Evolutionary conservation across 2,329 filamentous ascomycete genomes (phyloP), one percentile per base, ranked within the genome.

Genomic region (Pseudophaeomoniella oleicola): DNA sequence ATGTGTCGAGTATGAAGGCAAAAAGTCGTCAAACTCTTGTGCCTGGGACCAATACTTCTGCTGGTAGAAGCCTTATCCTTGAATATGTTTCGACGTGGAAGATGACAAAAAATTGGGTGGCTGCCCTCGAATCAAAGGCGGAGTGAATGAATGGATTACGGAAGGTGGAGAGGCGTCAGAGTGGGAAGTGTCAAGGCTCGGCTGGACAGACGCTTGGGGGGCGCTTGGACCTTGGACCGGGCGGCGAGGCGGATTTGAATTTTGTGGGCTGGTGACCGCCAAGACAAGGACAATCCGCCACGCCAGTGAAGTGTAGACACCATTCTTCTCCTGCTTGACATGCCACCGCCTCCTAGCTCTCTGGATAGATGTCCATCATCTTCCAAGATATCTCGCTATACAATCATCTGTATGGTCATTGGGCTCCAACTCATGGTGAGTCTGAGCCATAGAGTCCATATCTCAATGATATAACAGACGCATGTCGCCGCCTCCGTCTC

Each of bases 141-240:
- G 18, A 16, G n/a, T 14, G 5, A 11, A 34, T 15, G n/a, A n/a
- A 12, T 34, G 32, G 32, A 18, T 34, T 34, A 18, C 45, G 13
- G 45, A 44, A 31, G 41, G 43, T 19, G 40, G 46, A 16, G 39
- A 46, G 12, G 38, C 38, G 16, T 44, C 42, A 41, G 40, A 39
- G 32, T 32, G 13, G 31, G n/a, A 32, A 17, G 40, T 42, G 16
- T 12, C 38, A 2, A 43, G 39, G 37, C 44, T 46, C 34, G 38
- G 6, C 14, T 14, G 16, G 16, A 32, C 14, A 32, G 30, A 32
- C 30, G 30, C 16, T 32, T 13, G 30, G 16, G 11, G 16, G 30
- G 11, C n/a, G n/a, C n/a, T n/a, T n/a, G 22, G n/a, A 27, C 22
- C n/a, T 27, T n/a, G 22, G 22, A n/a, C 22, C n/a, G 22, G 22